Evolutionary conservation across 176 grass and related monocot species (phyloP), one percentile per base, ranked within the genome.

Genomic region (Lolium multiflorum): DNA sequence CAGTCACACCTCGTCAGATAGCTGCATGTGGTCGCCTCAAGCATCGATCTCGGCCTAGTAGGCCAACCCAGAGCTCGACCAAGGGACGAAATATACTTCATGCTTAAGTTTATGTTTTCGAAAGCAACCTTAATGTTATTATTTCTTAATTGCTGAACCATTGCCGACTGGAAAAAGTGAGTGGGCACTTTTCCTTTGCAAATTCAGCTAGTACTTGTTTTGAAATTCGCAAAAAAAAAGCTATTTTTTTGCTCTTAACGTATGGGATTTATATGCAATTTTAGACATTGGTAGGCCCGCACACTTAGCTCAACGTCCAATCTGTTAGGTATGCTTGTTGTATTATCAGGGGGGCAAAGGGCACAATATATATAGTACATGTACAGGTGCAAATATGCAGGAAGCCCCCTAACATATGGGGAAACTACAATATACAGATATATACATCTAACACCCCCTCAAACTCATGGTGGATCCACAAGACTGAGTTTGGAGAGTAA

Each of bases 11-110:
- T 84, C 37, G 67, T 59, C 12, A 3, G 9, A 16, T 48, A 48
- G 48, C 11, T 87, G 24, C 84, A 83, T 90, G 89, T 90, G 80
- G 80, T 87, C 47, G 89, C 82, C 85, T 81, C 81, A 25, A 87
- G 80, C 55, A 74, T 49, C 83, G 50, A 61, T 87, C 79, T 11
- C 31, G 63, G 68, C 22, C 49, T 20, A 75, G 25, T 84, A 79
- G 80, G 58, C 73, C 84, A 83, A 50, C 63, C 63, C 52, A 52
- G 52, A 73, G 35, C 50, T 31, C 62, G 31, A 3, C 31, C 31
- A 35, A 35, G 24, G 61, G 2, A 57, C 17, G 55, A 43, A 22
- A 80, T 71, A 86, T 71, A 14, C 83, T 87, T 91, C 56, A 35
- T 7, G 38, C 66, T 83, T 83, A 87, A 87, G 84, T 58, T 28